These are phyloP conservation scores for Malbranchea cinnamomea DNA, from an alignment of 2,329 filamentous ascomycete species.

Conservation along the genomic window DNA sequence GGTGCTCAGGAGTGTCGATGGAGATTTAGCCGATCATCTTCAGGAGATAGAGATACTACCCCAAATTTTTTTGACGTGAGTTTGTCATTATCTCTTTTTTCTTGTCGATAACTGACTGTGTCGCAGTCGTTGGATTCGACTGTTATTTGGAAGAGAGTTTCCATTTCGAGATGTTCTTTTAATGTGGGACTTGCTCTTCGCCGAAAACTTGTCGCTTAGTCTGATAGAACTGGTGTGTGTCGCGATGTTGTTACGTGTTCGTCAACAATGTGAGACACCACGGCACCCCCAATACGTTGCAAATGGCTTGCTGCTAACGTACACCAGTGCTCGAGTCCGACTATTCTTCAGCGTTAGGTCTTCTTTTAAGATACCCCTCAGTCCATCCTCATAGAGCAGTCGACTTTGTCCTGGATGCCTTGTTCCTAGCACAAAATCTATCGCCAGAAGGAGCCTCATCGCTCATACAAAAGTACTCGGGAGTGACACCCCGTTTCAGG, in stretches of 20 bases:
- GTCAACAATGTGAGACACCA: conserved; percentile 59
- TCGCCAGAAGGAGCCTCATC: conserved; percentile 28
- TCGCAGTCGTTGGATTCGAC: conserved; percentile 71
- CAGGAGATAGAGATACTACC: conserved; percentile 78
- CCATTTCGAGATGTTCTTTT: conserved; percentile 68
- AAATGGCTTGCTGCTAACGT: conserved; percentile 10
- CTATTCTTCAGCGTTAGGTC: conserved; percentile 68
- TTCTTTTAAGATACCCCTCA: conserved; percentile 70
- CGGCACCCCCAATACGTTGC: conserved; percentile 7
- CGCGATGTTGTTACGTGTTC: conserved; percentile 80
- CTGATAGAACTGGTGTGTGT: conserved; percentile 85
- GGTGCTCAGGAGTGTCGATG: conserved; percentile 62
- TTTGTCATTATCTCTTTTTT: conserved; percentile 4
- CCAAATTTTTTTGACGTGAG: conserved; percentile 87
- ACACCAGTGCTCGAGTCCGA: conserved; percentile 58
- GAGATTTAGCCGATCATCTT: conserved; percentile 69
- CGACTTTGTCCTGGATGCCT: conserved; percentile 72
- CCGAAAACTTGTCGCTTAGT: conserved; percentile 64
- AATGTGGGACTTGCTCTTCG: conserved; percentile 86
- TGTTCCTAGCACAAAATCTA: conserved; percentile 35
- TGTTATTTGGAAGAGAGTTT: conserved; percentile 88
- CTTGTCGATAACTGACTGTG: conserved; percentile 3
- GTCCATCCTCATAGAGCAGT: conserved; percentile 52
- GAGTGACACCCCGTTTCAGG: conserved; percentile 23
- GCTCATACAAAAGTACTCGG: conserved; percentile 33